Percentiles rank a stretch among this genome's conserved stretches.
Conservation (phyloP, 306 rosid genomes). For the Arachis stenosperma region DNA sequence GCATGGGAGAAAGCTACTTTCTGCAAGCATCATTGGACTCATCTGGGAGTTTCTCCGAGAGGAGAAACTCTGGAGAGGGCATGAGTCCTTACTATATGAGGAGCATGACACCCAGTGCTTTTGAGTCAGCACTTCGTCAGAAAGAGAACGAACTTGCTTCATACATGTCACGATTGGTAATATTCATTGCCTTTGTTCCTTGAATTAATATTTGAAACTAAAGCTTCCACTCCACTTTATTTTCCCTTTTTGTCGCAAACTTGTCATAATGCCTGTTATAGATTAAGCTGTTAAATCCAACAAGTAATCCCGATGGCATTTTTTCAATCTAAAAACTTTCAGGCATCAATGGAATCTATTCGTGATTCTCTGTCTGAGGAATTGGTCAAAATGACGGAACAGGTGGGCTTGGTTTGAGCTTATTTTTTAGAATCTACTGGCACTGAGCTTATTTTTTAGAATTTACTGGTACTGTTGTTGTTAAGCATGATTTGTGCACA, state of each 20-base stretch:
- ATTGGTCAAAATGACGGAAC: slow-evolving; percentile 91
- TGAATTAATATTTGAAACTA: neutral
- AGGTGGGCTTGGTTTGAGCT: slow-evolving; percentile 51
- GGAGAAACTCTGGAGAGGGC: slow-evolving; percentile 73
- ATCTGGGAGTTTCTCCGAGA: slow-evolving; percentile 70
- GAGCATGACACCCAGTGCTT: slow-evolving; percentile 92
- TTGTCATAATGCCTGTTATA: neutral
- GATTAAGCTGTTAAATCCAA: slow-evolving; percentile 24
- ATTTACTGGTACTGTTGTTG: neutral
- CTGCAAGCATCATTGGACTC: slow-evolving; percentile 96
- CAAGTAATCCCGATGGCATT: slow-evolving; percentile 12
- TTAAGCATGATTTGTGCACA: slow-evolving; percentile 34
- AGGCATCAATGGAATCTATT: slow-evolving; percentile 92
- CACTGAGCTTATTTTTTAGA: slow-evolving; percentile 17
- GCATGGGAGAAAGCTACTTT: slow-evolving; percentile 93
- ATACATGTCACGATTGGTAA: slow-evolving; percentile 93
- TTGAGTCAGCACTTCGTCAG: slow-evolving; percentile 95
- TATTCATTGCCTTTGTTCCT: slow-evolving; percentile 36
- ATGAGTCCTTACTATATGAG: slow-evolving; percentile 88
- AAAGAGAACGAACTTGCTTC: slow-evolving; percentile 99
- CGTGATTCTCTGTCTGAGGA: slow-evolving; percentile 98
- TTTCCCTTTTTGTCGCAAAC: slow-evolving; percentile 45
- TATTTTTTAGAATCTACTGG: slow-evolving; percentile 20
- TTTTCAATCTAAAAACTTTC: slow-evolving; percentile 33
- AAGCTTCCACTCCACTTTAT: slow-evolving; percentile 9